Percentiles rank a stretch among this genome's conserved stretches.
phyloP scores from a whole-genome alignment of 495 filamentous ascomycete genomes.

The Lophiostoma macrostomum region DNA sequence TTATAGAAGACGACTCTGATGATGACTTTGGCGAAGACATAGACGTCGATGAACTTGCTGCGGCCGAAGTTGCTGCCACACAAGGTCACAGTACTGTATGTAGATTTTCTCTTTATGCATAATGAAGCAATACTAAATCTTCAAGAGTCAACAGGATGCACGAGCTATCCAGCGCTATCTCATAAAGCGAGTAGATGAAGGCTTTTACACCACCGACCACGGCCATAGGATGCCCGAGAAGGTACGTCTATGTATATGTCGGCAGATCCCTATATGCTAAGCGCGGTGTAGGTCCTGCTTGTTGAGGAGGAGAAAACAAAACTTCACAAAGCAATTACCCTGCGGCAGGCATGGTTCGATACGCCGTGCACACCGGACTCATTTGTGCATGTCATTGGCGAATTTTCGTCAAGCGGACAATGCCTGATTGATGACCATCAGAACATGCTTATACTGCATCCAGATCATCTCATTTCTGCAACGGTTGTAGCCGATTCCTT shows the following conservation, averaged over 20 bases:
- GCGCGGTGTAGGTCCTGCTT: slow-evolving; percentile 60
- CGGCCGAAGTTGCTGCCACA: slow-evolving; percentile 52
- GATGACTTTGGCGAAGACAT: slow-evolving; percentile 53
- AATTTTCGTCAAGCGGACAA: slow-evolving; percentile 62
- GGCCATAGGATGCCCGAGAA: slow-evolving; percentile 66
- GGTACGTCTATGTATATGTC: slow-evolving; percentile 46
- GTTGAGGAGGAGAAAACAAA: slow-evolving; percentile 72
- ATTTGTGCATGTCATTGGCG: slow-evolving; percentile 81
- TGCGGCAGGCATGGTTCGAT: slow-evolving; percentile 82
- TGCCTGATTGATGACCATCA: slow-evolving; percentile 72
- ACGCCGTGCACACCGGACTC: slow-evolving; percentile 69
- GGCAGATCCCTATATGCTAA: background rate
- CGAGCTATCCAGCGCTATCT: slow-evolving; percentile 80
- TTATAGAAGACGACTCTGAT: slow-evolving; percentile 33
- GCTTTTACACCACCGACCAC: slow-evolving; percentile 59
- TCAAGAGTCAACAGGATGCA: slow-evolving; percentile 48
- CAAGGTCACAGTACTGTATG: slow-evolving; percentile 42
- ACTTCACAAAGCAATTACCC: slow-evolving; percentile 61
- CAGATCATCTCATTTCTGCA: slow-evolving; percentile 90
- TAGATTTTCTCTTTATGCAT: slow-evolving; percentile 12
- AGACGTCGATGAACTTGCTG: slow-evolving; percentile 59
- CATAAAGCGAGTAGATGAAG: slow-evolving; percentile 66
- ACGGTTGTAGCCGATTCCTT: slow-evolving; percentile 93
- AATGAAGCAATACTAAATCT: slow-evolving; percentile 25
- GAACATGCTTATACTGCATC: slow-evolving; percentile 89